These are phyloP conservation scores for Pachysandra terminalis DNA, from an alignment of 164 flowering plant species.

Conservation along the genomic window DNA sequence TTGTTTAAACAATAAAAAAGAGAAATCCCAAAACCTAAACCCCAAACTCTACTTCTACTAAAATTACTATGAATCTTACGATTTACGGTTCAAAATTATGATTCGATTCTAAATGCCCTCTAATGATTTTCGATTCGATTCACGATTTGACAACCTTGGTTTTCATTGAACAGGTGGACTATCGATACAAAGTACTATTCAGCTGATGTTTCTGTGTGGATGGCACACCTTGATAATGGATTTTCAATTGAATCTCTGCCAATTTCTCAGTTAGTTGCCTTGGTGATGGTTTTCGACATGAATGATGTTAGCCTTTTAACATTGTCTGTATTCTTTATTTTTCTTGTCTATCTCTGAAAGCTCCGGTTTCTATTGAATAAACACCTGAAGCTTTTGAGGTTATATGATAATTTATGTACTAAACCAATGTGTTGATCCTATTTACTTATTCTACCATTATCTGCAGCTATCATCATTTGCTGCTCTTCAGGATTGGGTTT, in stretches of 20 bases:
- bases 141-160: neutral
- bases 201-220: slow-evolving; percentile 86
- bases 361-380: neutral
- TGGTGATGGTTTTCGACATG: slow-evolving; percentile 90
- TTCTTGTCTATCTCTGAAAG: neutral
- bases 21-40: too few species aligned
- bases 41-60: too few species aligned
- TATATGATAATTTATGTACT: too few species aligned
- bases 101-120: too few species aligned
- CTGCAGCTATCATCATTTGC: slow-evolving; percentile 63
- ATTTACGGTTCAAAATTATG: too few species aligned
- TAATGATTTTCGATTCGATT: too few species aligned
- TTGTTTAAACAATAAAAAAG: too few species aligned
- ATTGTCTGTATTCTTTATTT: slow-evolving; percentile 30
- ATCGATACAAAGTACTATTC: slow-evolving; percentile 85
- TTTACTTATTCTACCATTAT: slow-evolving; percentile 6
- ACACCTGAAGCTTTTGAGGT: neutral
- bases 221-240: slow-evolving; percentile 65
- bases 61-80: too few species aligned
- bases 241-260: slow-evolving; percentile 46
- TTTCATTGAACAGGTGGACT: slow-evolving; percentile 55
- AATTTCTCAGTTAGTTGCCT: slow-evolving; percentile 44
- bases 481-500: slow-evolving; percentile 71
- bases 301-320: slow-evolving; percentile 47
- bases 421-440: slow-evolving; percentile 11